phyloP scores from a whole-genome alignment of 352 stramenopile genomes.

The Thalassiosira livingstoniorum region DNA sequence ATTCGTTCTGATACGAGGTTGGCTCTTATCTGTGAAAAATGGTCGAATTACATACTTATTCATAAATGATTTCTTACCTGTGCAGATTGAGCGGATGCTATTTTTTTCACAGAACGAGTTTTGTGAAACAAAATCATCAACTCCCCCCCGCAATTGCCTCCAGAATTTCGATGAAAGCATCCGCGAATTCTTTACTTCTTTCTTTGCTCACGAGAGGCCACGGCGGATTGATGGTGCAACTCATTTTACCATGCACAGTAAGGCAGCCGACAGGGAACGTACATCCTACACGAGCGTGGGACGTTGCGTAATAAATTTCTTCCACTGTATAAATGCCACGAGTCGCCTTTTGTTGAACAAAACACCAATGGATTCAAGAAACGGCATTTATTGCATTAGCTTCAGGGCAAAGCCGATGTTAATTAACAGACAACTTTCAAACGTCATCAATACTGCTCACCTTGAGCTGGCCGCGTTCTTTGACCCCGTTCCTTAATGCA shows the following conservation, averaged over 20 bases:
- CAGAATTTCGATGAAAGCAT: constrained; percentile 17
- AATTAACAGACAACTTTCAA: no score
- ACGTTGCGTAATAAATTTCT: constrained; percentile 47
- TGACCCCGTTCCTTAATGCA: background rate
- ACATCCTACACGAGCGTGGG: constrained; percentile 24
- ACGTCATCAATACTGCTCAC: no score
- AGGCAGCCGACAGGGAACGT: constrained; percentile 26
- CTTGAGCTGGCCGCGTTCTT: constrained; percentile 6
- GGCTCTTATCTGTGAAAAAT: no score
- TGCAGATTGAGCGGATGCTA: no score
- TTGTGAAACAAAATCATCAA: no score
- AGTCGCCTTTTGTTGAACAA: background rate
- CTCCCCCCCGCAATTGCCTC: constrained; percentile 2
- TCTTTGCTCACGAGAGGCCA: constrained; percentile 19
- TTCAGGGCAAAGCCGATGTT: no score
- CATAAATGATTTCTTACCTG: background rate
- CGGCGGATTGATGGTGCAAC: constrained; percentile 24
- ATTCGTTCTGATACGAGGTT: no score
- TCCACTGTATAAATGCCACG: constrained; percentile 19
- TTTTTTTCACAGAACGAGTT: no score
- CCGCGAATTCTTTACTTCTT: constrained; percentile 29
- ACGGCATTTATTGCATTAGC: no score
- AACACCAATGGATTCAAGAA: background rate
- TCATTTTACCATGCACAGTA: constrained; percentile 39
- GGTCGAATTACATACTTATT: no score